Evolutionary conservation across 495 filamentous ascomycete genomes (phyloP).

Genomic region (Sporormia fimetaria): DNA sequence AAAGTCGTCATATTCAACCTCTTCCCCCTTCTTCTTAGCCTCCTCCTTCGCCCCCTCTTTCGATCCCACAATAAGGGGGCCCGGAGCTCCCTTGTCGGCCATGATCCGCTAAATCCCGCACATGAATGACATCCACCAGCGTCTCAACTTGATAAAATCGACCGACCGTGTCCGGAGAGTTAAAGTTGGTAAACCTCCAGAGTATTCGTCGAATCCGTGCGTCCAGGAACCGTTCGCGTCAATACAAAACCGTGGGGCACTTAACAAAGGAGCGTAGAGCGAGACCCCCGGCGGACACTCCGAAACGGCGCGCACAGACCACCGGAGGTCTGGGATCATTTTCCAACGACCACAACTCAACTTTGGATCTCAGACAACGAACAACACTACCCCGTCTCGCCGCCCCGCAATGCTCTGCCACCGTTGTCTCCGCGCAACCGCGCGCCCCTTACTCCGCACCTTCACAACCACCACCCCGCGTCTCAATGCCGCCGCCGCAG

Average conservation of each 20-base stretch:
- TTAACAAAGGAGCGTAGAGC: no score
- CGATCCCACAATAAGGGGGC: neutral
- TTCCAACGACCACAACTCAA: neutral
- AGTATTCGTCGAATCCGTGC: no score
- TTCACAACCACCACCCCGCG: constrained; percentile 3
- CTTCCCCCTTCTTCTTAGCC: neutral
- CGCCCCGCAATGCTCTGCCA: constrained; percentile 27
- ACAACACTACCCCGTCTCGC: no score
- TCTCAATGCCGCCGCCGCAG: constrained; percentile 7
- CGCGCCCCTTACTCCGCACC: constrained; percentile 8
- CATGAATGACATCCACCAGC: no score
- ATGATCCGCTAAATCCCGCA: no score
- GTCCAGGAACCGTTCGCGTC: no score
- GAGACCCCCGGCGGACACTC: neutral
- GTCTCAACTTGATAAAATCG: no score
- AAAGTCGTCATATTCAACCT: constrained; percentile 31
- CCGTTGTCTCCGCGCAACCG: constrained; percentile 22
- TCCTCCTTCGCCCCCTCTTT: neutral
- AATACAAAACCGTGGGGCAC: no score
- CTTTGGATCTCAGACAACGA: neutral
- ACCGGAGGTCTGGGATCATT: no score
- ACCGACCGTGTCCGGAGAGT: no score
- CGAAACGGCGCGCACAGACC: neutral
- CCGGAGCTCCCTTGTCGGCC: neutral
- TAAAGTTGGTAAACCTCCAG: no score